These are phyloP conservation scores for Boletus speciosus DNA, from an alignment of 768 basidiomycete genomes.

Conservation along the genomic window DNA sequence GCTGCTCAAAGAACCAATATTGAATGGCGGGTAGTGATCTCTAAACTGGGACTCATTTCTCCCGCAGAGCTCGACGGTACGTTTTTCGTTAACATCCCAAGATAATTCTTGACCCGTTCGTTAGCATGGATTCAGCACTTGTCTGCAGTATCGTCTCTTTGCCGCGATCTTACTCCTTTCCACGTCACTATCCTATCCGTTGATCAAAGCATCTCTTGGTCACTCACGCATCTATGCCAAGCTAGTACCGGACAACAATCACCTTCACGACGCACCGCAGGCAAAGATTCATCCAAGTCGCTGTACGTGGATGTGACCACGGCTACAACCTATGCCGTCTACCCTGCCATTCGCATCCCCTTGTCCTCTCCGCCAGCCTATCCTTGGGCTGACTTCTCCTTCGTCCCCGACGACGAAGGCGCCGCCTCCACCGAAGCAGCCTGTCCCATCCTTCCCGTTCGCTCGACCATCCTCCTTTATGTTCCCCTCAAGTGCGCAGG, in stretches of 20 bases:
- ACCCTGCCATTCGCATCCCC: slow-evolving; percentile 41
- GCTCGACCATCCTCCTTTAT: slow-evolving; percentile 57
- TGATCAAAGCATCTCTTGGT: slow-evolving; percentile 58
- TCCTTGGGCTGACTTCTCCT: slow-evolving; percentile 26
- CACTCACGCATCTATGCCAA: slow-evolving; percentile 41
- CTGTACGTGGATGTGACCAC: slow-evolving; percentile 34
- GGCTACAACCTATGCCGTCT: slow-evolving; percentile 49
- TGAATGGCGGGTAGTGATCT: slow-evolving; percentile 77
- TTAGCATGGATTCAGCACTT: slow-evolving; percentile 68
- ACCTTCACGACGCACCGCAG: slow-evolving; percentile 27
- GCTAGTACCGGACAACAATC: slow-evolving; percentile 18
- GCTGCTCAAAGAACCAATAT: slow-evolving; percentile 64
- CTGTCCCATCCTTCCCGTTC: slow-evolving; percentile 48
- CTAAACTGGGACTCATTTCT: slow-evolving; percentile 62
- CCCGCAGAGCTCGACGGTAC: slow-evolving; percentile 63
- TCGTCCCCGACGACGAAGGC: slow-evolving; percentile 33
- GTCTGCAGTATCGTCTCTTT: slow-evolving; percentile 36
- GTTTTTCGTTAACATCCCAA: slow-evolving; percentile 21
- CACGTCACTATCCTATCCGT: slow-evolving; percentile 62
- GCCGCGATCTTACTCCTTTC: slow-evolving; percentile 44
- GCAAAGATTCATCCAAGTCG: slow-evolving; percentile 32
- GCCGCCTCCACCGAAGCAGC: slow-evolving; percentile 27
- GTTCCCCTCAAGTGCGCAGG: slow-evolving; percentile 42
- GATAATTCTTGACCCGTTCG: slow-evolving; percentile 3
- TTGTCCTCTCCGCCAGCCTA: slow-evolving; percentile 37